Percentiles rank a stretch among this genome's conserved stretches.
Conservation (phyloP, 1,284 basidiomycete species). For the Coriolopsis trogii region DNA sequence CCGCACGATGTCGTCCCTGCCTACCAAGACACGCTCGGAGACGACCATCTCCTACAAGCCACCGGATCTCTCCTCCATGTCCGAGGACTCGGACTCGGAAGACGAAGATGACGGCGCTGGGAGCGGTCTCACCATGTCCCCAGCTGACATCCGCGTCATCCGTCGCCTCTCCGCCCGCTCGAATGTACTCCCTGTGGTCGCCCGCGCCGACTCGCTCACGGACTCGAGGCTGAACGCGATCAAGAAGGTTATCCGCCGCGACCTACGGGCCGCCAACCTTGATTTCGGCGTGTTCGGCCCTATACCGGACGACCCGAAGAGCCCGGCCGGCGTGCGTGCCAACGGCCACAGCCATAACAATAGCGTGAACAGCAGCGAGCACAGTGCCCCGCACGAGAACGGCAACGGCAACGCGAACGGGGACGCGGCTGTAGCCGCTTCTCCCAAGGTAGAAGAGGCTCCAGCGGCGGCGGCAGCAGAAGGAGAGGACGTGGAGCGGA, state of each 20-base stretch:
- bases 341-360: slow-evolving; percentile 15
- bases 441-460: slow-evolving; percentile 20
- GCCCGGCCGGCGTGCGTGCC: slow-evolving; percentile 6
- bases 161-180: slow-evolving; percentile 67
- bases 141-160: slow-evolving; percentile 77
- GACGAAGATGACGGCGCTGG: slow-evolving; percentile 53
- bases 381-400: slow-evolving; percentile 18
- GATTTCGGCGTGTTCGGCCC: slow-evolving; percentile 76
- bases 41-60: slow-evolving; percentile 59
- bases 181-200: slow-evolving; percentile 79
- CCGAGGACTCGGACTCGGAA: slow-evolving; percentile 49
- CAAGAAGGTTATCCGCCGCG: slow-evolving; percentile 67
- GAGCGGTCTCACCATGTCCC: slow-evolving; percentile 60
- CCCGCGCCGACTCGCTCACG: slow-evolving; percentile 76
- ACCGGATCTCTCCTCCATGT: slow-evolving; percentile 48
- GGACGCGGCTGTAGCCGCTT: slow-evolving; percentile 14
- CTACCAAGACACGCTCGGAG: slow-evolving; percentile 59
- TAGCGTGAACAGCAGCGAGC: slow-evolving; percentile 21
- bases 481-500: slow-evolving; percentile 51
- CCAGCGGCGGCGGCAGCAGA: slow-evolving; percentile 41
- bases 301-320: slow-evolving; percentile 22
- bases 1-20: slow-evolving; percentile 48
- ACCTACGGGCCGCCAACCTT: slow-evolving; percentile 63
- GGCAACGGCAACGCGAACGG: slow-evolving; percentile 35
- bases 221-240: slow-evolving; percentile 67